Percentiles rank a stretch among this genome's conserved stretches.
phyloP scores from a whole-genome alignment of 1,284 basidiomycete species.

The Lentinus polychrous region DNA sequence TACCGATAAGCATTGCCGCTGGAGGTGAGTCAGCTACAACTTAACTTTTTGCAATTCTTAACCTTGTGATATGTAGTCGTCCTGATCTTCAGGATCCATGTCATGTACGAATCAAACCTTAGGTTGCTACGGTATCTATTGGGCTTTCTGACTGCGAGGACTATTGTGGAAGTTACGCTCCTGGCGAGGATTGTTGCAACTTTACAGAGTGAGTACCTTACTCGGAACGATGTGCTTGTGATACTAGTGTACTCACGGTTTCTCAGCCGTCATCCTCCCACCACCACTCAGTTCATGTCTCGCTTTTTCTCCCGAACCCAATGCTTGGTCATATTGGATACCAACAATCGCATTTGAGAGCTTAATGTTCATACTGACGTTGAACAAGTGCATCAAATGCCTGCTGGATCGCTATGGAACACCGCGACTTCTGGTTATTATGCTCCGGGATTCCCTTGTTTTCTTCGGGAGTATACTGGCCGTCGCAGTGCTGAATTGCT shows the following conservation, averaged over 20 bases:
- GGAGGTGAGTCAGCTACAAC: background rate
- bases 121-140: background rate
- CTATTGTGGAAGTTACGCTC: background rate
- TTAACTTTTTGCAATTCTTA: background rate
- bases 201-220: background rate
- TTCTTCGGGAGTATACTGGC: constrained; percentile 1
- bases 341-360: background rate
- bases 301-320: background rate
- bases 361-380: background rate
- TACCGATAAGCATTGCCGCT: background rate
- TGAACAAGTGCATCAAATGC: background rate
- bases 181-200: background rate
- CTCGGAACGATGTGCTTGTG: background rate
- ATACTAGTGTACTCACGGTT: background rate
- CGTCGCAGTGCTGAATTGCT: constrained; percentile 1
- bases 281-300: background rate
- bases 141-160: background rate
- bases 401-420: background rate
- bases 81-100: background rate
- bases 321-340: background rate
- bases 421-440: background rate
- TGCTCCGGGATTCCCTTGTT: constrained; percentile 2
- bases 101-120: constrained; percentile 1
- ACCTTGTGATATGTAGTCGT: background rate
- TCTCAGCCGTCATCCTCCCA: background rate